Conservation (phyloP, 768 basidiomycete species). For the Amanita muscaria region DNA sequence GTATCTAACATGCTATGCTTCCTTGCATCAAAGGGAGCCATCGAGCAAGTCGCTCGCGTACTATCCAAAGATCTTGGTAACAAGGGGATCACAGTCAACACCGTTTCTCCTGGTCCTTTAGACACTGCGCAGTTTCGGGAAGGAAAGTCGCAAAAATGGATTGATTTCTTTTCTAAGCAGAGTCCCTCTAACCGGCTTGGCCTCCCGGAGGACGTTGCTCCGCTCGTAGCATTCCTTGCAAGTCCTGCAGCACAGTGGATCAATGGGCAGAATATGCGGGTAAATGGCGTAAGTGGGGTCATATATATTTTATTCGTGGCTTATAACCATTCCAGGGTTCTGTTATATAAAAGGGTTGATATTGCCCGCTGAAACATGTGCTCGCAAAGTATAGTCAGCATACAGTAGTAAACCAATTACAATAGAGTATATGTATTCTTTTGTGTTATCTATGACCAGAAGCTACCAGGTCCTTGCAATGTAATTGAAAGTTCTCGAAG, state of each 20-base stretch:
- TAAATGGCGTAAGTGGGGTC: constrained; percentile 41
- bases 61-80: constrained; percentile 51
- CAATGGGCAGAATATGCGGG: constrained; percentile 47
- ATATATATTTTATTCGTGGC: background rate
- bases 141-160: constrained; percentile 40
- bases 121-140: constrained; percentile 48
- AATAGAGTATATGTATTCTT: no score
- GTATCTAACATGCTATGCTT: constrained; percentile 42
- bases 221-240: constrained; percentile 43
- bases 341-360: constrained; percentile 7
- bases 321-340: constrained; percentile 5
- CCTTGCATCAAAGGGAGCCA: constrained; percentile 47
- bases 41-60: constrained; percentile 49
- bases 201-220: constrained; percentile 43
- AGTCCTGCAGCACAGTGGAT: constrained; percentile 48
- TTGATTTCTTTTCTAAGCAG: constrained; percentile 35
- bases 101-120: constrained; percentile 45
- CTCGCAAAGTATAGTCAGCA: no score
- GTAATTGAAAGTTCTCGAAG: no score
- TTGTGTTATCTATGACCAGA: no score
- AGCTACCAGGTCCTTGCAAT: no score
- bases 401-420: no score
- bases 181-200: constrained; percentile 41
- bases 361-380: no score
- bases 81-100: constrained; percentile 48